Conservation (phyloP, 2,329 filamentous ascomycete genomes). For the Arthrinium puccinioides region DNA sequence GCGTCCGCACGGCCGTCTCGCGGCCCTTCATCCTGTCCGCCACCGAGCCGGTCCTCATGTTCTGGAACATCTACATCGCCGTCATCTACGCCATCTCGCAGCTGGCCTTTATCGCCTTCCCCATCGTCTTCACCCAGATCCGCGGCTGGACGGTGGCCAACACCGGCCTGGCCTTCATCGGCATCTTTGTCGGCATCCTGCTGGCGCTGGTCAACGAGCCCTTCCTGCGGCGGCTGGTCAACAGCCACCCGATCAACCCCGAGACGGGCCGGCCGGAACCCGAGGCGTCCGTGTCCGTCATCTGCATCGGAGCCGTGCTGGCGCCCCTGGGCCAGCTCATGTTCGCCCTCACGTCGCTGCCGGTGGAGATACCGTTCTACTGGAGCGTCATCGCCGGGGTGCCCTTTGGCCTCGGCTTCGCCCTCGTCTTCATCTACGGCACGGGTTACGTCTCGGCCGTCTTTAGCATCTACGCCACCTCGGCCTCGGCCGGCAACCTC, state of each 20-base stretch:
- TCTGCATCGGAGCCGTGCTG: conserved; percentile 53
- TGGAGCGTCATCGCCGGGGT: conserved; percentile 54
- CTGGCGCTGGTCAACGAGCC: conserved; percentile 32
- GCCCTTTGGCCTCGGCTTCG: conserved; percentile 56
- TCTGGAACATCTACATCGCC: conserved; percentile 55
- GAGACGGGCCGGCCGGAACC: conserved; percentile 51
- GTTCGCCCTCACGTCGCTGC: conserved; percentile 59
- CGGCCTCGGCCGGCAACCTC: conserved; percentile 55
- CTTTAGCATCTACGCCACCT: conserved; percentile 60
- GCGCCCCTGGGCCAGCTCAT: conserved; percentile 54
- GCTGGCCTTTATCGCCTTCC: conserved; percentile 58
- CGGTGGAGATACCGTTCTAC: conserved; percentile 52
- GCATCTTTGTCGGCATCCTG: conserved; percentile 7
- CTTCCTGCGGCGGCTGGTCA: conserved; percentile 42
- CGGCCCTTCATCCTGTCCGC: conserved; percentile 55
- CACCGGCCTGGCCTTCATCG: conserved; percentile 39
- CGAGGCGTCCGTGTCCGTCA: conserved; percentile 55
- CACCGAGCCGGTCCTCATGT: conserved; percentile 46
- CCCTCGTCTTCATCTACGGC: conserved; percentile 58
- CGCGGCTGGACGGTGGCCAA: conserved; percentile 52
- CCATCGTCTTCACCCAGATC: conserved; percentile 48
- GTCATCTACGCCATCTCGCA: conserved; percentile 59
- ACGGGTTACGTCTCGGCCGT: conserved; percentile 55
- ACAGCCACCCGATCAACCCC: conserved; percentile 49
- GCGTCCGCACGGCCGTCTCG: conserved; percentile 51